These are phyloP conservation scores for Nyctanthes arbortristis DNA, from an alignment of 257 asterid species.

Conservation along the genomic window DNA sequence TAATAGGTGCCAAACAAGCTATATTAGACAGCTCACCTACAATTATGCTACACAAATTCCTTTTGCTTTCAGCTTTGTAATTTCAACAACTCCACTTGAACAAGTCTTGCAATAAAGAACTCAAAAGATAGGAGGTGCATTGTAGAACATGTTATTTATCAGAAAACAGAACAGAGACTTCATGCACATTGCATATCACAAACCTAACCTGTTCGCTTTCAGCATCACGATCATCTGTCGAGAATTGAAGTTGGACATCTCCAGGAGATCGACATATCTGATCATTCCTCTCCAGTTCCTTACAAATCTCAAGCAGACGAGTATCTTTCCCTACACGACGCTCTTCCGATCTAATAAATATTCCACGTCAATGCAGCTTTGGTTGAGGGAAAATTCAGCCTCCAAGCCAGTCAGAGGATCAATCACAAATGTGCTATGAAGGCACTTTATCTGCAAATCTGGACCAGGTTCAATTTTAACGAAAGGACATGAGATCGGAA, in stretches of 20 bases:
- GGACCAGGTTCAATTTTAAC: slow-evolving; percentile 89
- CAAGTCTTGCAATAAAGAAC: not conserved
- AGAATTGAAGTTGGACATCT: slow-evolving; percentile 73
- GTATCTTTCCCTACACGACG: slow-evolving; percentile 87
- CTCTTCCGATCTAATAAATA: too few species aligned
- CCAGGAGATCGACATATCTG: slow-evolving; percentile 74
- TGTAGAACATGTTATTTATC: not conserved
- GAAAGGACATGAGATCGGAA: slow-evolving; percentile 67
- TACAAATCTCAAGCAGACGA: slow-evolving; percentile 85
- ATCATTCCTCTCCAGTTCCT: slow-evolving; percentile 77
- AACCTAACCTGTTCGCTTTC: slow-evolving; percentile 54
- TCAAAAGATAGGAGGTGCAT: not conserved
- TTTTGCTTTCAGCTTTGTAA: not conserved
- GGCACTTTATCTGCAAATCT: slow-evolving; percentile 87
- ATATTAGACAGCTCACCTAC: too few species aligned
- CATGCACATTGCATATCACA: slow-evolving; percentile 17
- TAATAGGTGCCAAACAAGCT: too few species aligned
- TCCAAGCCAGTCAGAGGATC: slow-evolving; percentile 87
- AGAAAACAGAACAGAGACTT: slow-evolving; percentile 14
- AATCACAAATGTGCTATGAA: slow-evolving; percentile 84
- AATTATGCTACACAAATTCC: too few species aligned
- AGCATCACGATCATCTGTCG: slow-evolving; percentile 44
- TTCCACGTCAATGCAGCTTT: slow-evolving; percentile 86
- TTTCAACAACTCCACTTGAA: not conserved
- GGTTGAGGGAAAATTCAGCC: slow-evolving; percentile 77